Conservation (phyloP, 1,139 yeast genomes). For the Suhomyces bokatorum region DNA sequence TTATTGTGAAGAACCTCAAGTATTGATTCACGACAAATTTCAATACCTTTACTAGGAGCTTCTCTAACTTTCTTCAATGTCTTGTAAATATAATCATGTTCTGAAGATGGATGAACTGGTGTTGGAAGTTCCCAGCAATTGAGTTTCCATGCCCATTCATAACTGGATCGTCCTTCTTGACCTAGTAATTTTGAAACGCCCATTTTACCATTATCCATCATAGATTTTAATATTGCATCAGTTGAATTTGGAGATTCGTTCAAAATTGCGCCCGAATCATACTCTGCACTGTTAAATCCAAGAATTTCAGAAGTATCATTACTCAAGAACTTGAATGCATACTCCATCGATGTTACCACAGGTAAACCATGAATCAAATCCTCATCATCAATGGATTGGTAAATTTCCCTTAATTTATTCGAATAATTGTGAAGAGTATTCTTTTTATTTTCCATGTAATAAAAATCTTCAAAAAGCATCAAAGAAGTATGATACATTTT, state of each 20-base stretch:
- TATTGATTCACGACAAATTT: constrained; percentile 21
- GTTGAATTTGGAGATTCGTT: constrained; percentile 7
- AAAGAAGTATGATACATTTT: constrained; percentile 49
- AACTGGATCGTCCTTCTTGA: constrained; percentile 15
- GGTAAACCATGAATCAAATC: constrained; percentile 69
- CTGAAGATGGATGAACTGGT: constrained; percentile 29
- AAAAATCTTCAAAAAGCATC: constrained; percentile 55
- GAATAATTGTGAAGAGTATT: not conserved
- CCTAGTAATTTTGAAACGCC: constrained; percentile 46
- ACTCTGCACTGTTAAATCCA: constrained; percentile 55
- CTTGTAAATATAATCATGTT: constrained; percentile 48
- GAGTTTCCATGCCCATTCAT: constrained; percentile 69
- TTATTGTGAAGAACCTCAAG: constrained; percentile 20
- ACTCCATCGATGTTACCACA: constrained; percentile 50
- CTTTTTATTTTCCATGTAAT: constrained; percentile 11
- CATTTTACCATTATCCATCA: constrained; percentile 47
- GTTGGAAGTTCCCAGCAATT: constrained; percentile 68
- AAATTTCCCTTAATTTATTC: constrained; percentile 29
- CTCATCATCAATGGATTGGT: constrained; percentile 53
- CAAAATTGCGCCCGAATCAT: constrained; percentile 46
- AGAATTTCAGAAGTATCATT: constrained; percentile 43
- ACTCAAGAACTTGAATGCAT: constrained; percentile 47
- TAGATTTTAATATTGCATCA: constrained; percentile 24
- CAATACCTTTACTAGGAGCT: constrained; percentile 19
- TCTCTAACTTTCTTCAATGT: constrained; percentile 46